Percentiles rank a stretch among this genome's conserved stretches.
These are phyloP conservation scores for Clavispora santaluciae DNA, from an alignment of 805 yeast genomes.

Conservation along the genomic window DNA sequence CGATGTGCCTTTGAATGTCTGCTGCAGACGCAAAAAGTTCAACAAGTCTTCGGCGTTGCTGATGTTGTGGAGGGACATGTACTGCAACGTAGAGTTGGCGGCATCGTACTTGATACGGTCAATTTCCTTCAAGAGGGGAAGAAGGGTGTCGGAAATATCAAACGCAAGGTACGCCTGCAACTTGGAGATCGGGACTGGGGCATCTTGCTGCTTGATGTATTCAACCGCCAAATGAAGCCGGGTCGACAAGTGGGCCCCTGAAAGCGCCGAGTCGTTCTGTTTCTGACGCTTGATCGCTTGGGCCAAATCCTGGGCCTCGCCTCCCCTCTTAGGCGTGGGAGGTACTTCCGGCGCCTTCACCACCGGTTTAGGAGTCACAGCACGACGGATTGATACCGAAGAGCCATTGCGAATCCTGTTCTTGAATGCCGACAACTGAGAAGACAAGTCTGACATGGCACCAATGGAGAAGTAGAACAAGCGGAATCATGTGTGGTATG, in stretches of 20 bases:
- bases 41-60: conserved; percentile 74
- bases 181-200: conserved; percentile 62
- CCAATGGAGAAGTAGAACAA: not conserved
- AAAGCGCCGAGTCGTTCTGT: conserved; percentile 23
- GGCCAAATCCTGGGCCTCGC: conserved; percentile 20
- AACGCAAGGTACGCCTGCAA: conserved; percentile 63
- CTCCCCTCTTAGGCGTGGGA: conserved; percentile 12
- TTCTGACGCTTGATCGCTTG: conserved; percentile 33
- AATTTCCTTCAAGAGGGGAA: conserved; percentile 68
- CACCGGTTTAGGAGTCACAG: conserved; percentile 21
- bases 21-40: conserved; percentile 68
- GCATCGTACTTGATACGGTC: conserved; percentile 73
- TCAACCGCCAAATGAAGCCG: conserved; percentile 89
- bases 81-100: conserved; percentile 63
- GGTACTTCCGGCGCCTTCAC: conserved; percentile 9
- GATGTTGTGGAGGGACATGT: conserved; percentile 85
- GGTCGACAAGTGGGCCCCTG: conserved; percentile 73
- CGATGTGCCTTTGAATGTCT: conserved; percentile 80
- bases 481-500: not conserved
- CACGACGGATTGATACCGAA: conserved; percentile 27
- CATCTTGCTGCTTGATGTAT: conserved; percentile 67
- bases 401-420: conserved; percentile 43
- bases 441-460: conserved; percentile 33
- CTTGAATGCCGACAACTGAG: conserved; percentile 43
- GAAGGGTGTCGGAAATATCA: conserved; percentile 55